phyloP scores from a whole-genome alignment of 768 basidiomycete genomes.

The Piloderma croceum region DNA sequence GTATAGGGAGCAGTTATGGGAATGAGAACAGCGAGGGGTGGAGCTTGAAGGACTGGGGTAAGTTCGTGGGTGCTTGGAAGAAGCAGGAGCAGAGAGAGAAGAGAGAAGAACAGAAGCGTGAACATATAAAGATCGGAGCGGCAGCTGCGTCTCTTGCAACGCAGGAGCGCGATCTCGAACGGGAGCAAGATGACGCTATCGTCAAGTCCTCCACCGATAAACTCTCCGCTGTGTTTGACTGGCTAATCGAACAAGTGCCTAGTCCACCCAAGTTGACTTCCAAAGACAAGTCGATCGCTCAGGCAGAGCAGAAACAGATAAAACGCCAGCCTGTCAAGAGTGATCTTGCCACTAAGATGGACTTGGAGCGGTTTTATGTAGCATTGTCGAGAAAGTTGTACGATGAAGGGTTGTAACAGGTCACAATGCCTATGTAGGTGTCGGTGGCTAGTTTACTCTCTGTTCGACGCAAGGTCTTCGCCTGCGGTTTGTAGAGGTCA shows the following conservation, averaged over 20 bases:
- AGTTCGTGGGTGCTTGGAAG: constrained; percentile 58
- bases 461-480: too few relatives aligned
- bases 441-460: too few relatives aligned
- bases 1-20: constrained; percentile 23
- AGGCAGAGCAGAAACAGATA: constrained; percentile 16
- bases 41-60: constrained; percentile 51
- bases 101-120: constrained; percentile 26
- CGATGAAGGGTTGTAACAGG: constrained; percentile 77
- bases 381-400: constrained; percentile 86
- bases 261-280: constrained; percentile 20
- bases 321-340: constrained; percentile 31
- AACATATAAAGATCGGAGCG: constrained; percentile 8
- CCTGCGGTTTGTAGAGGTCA: too few relatives aligned
- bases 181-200: constrained; percentile 44
- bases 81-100: constrained; percentile 43
- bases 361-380: constrained; percentile 86
- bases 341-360: constrained; percentile 61
- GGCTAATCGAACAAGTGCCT: constrained; percentile 71
- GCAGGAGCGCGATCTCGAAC: constrained; percentile 19
- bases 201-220: constrained; percentile 66
- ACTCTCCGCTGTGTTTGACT: constrained; percentile 71
- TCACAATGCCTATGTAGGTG: too few relatives aligned
- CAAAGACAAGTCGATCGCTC: constrained; percentile 7
- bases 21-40: constrained; percentile 39
- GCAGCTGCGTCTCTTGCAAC: constrained; percentile 5